phyloP scores from a whole-genome alignment of 495 filamentous ascomycete species.

The Hypoxylon intermedium region DNA sequence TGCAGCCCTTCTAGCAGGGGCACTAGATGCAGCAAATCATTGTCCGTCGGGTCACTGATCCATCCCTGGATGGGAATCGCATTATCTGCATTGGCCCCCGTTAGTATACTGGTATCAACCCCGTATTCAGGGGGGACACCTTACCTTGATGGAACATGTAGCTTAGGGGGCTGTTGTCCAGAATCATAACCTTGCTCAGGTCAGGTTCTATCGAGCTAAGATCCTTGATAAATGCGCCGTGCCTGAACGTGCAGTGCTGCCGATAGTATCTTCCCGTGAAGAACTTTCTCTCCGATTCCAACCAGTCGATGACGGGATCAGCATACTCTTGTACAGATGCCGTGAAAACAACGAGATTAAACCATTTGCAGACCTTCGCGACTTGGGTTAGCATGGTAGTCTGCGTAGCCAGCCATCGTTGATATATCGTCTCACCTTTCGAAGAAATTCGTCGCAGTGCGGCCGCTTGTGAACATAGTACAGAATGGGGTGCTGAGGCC shows the following conservation, averaged over 20 bases:
- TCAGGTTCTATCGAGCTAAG: conserved; percentile 94
- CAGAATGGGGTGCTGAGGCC: conserved; percentile 91
- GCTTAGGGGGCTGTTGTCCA: conserved; percentile 97
- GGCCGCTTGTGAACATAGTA: conserved; percentile 99
- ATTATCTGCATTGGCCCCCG: conserved; percentile 69
- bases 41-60: conserved; percentile 90
- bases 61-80: conserved; percentile 92
- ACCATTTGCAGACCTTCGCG: conserved; percentile 86
- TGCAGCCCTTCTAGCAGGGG: conserved; percentile 95
- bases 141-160: conserved; percentile 98
- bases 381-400: conserved; percentile 14
- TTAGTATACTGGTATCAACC: conserved; percentile 23
- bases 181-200: conserved; percentile 95
- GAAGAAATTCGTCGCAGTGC: conserved; percentile 94
- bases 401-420: not conserved
- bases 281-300: conserved; percentile 95
- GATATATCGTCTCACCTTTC: conserved; percentile 65
- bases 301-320: conserved; percentile 98
- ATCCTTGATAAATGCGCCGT: conserved; percentile 97
- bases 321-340: conserved; percentile 98
- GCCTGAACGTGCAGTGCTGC: conserved; percentile 93
- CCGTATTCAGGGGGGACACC: conserved; percentile 28
- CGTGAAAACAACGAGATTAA: conserved; percentile 96
- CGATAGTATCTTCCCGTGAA: conserved; percentile 91
- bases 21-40: conserved; percentile 87